A percentile compares a stretch with the other conserved stretches of the same genome.
These are phyloP conservation scores for Chaetomiaceae sp. DNA, from an alignment of 2,329 filamentous ascomycete genomes.

Conservation along the genomic window DNA sequence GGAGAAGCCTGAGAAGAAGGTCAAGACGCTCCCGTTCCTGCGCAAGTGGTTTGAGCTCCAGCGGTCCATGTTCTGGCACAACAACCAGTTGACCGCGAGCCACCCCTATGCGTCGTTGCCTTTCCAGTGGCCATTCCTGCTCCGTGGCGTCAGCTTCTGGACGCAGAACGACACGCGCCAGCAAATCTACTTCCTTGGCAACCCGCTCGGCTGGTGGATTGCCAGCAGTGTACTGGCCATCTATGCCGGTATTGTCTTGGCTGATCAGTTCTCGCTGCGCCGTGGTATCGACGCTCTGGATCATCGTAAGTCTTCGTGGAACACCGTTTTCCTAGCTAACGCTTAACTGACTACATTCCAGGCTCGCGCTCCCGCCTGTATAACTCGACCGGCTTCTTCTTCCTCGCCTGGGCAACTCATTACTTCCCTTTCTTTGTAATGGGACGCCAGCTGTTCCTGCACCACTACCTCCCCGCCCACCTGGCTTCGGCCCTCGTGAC, in stretches of 20 bases:
- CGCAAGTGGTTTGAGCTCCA: slow-evolving; percentile 96
- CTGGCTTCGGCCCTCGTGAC: slow-evolving; percentile 86
- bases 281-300: slow-evolving; percentile 92
- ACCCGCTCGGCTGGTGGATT: slow-evolving; percentile 97
- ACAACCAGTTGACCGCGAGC: slow-evolving; percentile 94
- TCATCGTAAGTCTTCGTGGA: slow-evolving; percentile 63
- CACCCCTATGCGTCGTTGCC: slow-evolving; percentile 94
- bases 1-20: slow-evolving; percentile 68
- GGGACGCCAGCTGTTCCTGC: slow-evolving; percentile 95
- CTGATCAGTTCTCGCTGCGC: slow-evolving; percentile 88
- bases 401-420: slow-evolving; percentile 94
- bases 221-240: slow-evolving; percentile 88
- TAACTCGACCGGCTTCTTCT: slow-evolving; percentile 98
- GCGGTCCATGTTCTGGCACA: slow-evolving; percentile 98
- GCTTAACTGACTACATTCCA: slow-evolving; percentile 37
- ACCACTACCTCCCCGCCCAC: slow-evolving; percentile 95
- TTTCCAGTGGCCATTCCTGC: slow-evolving; percentile 95
- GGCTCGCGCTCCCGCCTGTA: slow-evolving; percentile 91
- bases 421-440: slow-evolving; percentile 98
- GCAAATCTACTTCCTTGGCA: slow-evolving; percentile 98
- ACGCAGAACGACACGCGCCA: slow-evolving; percentile 90
- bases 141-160: slow-evolving; percentile 98
- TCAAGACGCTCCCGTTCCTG: slow-evolving; percentile 83
- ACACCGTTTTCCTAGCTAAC: background rate
- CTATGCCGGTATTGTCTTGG: slow-evolving; percentile 84